A percentile compares a stretch with the other conserved stretches of the same genome.
Conservation (phyloP, 192 early-diverging fungal genomes). For the Rhizophagus clarus region DNA sequence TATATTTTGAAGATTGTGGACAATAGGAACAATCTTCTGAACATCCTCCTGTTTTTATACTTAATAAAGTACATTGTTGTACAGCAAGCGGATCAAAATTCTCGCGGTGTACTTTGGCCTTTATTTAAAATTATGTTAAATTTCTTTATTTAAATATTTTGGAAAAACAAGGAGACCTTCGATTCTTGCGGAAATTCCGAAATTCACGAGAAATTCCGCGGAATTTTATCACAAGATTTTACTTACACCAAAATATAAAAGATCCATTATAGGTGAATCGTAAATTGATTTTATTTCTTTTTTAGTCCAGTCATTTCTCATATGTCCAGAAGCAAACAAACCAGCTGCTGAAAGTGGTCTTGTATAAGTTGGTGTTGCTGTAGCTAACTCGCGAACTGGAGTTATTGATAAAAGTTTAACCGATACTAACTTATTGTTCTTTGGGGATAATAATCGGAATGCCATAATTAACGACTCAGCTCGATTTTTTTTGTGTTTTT, state of each 20-base stretch:
- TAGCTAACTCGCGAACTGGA: constrained; percentile 5
- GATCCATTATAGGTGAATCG: constrained; percentile 75
- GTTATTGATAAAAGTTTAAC: neutral
- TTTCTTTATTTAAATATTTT: neutral
- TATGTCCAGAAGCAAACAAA: constrained; percentile 45
- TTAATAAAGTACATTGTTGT: constrained; percentile 79
- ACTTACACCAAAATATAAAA: constrained; percentile 74
- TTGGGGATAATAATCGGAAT: neutral
- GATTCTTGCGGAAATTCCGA: neutral
- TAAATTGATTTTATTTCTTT: constrained; percentile 76
- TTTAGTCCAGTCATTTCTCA: constrained; percentile 72
- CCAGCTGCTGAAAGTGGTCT: constrained; percentile 48
- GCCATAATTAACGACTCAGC: neutral
- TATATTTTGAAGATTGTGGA: constrained; percentile 76
- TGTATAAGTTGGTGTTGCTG: neutral
- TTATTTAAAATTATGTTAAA: neutral
- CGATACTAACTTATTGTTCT: neutral
- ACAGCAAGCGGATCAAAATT: constrained; percentile 70
- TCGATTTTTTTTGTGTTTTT: no score
- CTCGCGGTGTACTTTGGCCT: constrained; percentile 76
- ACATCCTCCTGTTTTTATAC: constrained; percentile 86
- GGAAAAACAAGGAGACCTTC: no score
- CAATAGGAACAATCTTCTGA: constrained; percentile 84
- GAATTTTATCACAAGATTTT: neutral
- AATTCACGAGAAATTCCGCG: neutral